A percentile compares a stretch with the other conserved stretches of the same genome.
Evolutionary conservation across 1,284 basidiomycete species (phyloP).

Genomic region (Naganishia sp.): DNA sequence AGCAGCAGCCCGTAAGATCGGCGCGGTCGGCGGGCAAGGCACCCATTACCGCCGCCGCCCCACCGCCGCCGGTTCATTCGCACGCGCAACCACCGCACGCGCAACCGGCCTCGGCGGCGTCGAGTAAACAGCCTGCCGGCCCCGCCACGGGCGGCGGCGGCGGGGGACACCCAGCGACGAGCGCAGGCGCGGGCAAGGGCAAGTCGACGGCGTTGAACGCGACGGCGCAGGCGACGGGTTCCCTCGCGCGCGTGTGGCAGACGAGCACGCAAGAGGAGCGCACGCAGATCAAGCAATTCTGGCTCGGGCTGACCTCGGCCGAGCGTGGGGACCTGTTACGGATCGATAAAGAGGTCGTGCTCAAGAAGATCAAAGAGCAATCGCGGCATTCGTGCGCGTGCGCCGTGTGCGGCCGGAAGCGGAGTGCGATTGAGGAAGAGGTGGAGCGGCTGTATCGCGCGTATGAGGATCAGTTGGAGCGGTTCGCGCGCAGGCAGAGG

Average conservation of each 20-base stretch:
- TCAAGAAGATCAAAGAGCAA: conserved; percentile 99
- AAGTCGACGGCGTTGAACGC: background rate
- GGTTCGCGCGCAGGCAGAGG: conserved; percentile 96
- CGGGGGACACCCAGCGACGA: conserved; percentile 54
- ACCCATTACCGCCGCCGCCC: conserved; percentile 60
- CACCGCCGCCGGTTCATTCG: conserved; percentile 62
- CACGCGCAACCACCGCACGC: conserved; percentile 54
- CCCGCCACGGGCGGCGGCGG: conserved; percentile 58
- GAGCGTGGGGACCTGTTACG: conserved; percentile 88
- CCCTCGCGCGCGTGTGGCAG: conserved; percentile 69
- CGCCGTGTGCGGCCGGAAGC: conserved; percentile 94
- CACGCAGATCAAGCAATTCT: conserved; percentile 95
- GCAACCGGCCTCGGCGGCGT: conserved; percentile 61
- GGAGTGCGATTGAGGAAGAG: conserved; percentile 98
- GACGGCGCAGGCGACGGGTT: conserved; percentile 37
- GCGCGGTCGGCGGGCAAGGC: conserved; percentile 56
- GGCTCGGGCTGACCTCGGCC: conserved; percentile 83
- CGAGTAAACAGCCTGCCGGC: conserved; percentile 60
- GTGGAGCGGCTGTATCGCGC: conserved; percentile 98
- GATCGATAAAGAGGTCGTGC: conserved; percentile 94
- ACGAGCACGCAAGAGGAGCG: conserved; percentile 88
- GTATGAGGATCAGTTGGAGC: conserved; percentile 99
- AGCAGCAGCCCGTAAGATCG: conserved; percentile 54
- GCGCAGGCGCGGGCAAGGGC: conserved; percentile 33
- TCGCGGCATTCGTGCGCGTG: conserved; percentile 94